Evolutionary conservation across 345 rosid genomes (phyloP).

Genomic region (Gossypium herbaceum): DNA sequence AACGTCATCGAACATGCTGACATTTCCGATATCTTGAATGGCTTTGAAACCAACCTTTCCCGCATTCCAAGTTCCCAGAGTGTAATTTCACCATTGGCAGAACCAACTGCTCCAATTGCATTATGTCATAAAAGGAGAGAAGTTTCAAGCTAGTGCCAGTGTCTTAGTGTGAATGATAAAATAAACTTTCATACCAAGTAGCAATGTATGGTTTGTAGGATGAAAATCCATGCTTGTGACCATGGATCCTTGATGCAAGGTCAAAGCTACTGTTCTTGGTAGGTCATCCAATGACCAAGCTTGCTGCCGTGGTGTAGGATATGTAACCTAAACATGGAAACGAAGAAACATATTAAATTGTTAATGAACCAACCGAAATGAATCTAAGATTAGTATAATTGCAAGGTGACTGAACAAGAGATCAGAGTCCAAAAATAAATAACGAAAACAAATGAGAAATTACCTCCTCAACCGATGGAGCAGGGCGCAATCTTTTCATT

Average conservation of each 20-base stretch:
- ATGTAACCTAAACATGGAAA: conserved; percentile 49
- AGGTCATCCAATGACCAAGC: conserved; percentile 75
- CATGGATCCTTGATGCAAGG: conserved; percentile 67
- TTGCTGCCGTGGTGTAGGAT: conserved; percentile 55
- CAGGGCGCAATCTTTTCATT: conserved; percentile 76
- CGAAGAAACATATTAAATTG: not conserved
- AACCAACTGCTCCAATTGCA: conserved; percentile 63
- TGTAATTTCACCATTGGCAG: conserved; percentile 70
- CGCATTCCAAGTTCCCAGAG: conserved; percentile 67
- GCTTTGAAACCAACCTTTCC: conserved; percentile 64
- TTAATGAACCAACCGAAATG: not conserved
- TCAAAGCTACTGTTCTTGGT: conserved; percentile 69
- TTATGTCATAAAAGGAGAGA: conserved; percentile 20
- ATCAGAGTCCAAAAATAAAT: conserved; percentile 8
- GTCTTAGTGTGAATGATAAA: not conserved
- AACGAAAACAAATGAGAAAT: conserved; percentile 7
- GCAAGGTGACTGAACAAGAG: conserved; percentile 10
- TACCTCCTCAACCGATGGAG: conserved; percentile 82
- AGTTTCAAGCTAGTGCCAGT: not conserved
- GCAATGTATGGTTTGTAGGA: conserved; percentile 62
- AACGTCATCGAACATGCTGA: conserved; percentile 43
- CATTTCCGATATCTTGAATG: conserved; percentile 76
- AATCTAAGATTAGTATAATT: conserved; percentile 9
- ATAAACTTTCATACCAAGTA: conserved; percentile 59
- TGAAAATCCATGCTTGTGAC: conserved; percentile 92